Evolutionary conservation across 495 filamentous ascomycete genomes (phyloP), one percentile per base, ranked within the genome.

Genomic region (Trypethelium eluteriae): DNA sequence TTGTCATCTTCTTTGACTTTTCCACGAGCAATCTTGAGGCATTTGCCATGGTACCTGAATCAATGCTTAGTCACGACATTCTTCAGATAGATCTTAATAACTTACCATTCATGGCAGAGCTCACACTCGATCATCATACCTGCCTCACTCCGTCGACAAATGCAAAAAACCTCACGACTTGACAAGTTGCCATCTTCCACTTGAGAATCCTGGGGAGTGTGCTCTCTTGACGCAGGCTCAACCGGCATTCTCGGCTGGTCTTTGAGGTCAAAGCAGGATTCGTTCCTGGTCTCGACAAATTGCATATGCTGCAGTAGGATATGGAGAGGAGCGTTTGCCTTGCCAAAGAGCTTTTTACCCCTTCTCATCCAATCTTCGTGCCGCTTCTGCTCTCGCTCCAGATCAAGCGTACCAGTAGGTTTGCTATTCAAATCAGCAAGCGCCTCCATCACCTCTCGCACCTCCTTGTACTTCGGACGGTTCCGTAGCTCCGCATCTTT

Each of bases 121-220:
- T 96, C 93, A 77, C 94, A 99, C 74, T 99, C 94, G 70, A 99
- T 96, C 94, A 99, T 99, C 89, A 97, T 93, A 34, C 94, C 94
- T 44, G 93, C 91, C 75, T 99, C 94, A 18, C 88, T 86, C 67
- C 87, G 88, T 65, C 94, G 87, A 77, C 94, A 99, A 71, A 99
- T 96, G 77, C 94, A 99, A 76, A 98, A 99, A 2, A 97, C 93
- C 75, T 97, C 93, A 49, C 76, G 68, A 67, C 90, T 81, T 64
- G 82, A 83, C 64, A 81, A 82, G 72, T 80, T 79, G 71, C 79
- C 79, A 53, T 75, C 76, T 62, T 79, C 80, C 50, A 82, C 81
- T 14, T 87, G 82, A 12, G 83, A 77, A 14, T 88, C 88, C 34
- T 85, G 84, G 0, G 92, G 92, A 46, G 85, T 92, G 16, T 90